Conservation (phyloP, 768 basidiomycete species). For the Serpula lacrymans region DNA sequence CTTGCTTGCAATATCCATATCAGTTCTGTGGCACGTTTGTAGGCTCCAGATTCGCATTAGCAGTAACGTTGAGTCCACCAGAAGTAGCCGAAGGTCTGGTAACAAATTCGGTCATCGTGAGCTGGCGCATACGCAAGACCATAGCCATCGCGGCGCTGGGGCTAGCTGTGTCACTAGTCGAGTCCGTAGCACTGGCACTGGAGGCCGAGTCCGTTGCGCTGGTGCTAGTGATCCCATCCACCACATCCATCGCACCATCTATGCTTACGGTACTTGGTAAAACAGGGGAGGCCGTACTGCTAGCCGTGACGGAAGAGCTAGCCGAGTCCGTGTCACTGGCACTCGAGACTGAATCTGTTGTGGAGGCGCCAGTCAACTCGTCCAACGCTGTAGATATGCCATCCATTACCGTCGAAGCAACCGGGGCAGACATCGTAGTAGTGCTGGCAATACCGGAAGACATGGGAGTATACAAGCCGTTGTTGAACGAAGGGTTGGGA, state of each 20-base stretch:
- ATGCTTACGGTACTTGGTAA: not conserved
- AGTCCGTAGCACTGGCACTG: not conserved
- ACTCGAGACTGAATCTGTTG: not conserved
- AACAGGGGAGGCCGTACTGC: too few species aligned
- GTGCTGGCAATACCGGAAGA: too few species aligned
- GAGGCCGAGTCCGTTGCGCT: not conserved
- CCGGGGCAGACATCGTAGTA: not conserved
- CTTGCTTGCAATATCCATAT: too few species aligned
- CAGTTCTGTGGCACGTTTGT: too few species aligned
- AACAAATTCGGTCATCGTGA: too few species aligned
- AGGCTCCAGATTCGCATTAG: too few species aligned
- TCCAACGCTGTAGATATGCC: not conserved
- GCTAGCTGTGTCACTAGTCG: not conserved
- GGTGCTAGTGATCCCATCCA: not conserved
- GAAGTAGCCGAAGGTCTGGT: too few species aligned
- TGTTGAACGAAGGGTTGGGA: not conserved
- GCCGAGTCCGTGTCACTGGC: not conserved
- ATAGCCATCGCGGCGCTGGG: not conserved
- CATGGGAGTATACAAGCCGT: not conserved
- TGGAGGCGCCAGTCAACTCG: not conserved
- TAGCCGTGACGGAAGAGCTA: not conserved
- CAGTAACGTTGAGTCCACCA: too few species aligned
- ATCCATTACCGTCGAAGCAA: too few species aligned
- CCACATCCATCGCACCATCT: not conserved
- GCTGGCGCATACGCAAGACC: not conserved